Evolutionary conservation across 768 basidiomycete species (phyloP), one percentile per base, ranked within the genome.

Genomic region (Tricholomella constricta): DNA sequence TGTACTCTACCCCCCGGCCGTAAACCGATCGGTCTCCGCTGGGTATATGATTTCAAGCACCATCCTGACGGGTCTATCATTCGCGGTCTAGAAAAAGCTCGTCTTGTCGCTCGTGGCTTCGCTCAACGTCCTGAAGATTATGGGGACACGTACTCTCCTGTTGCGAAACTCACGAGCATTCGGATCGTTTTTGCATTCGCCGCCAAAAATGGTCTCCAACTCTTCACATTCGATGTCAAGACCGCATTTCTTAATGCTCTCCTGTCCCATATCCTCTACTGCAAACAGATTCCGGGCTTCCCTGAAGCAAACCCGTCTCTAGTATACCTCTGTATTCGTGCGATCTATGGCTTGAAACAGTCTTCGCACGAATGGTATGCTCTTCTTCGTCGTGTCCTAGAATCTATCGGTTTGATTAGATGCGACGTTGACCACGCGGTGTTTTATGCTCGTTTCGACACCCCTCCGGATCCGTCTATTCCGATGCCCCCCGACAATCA

Each of bases 1-100:
- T n/a, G n/a, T 54, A 27, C 35, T 1, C 54, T 68, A 1, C 73
- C 72, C 1, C n/a, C 36, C 19, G 69, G 60, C 19, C 53, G 59
- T 0, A 67, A 63, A 25, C 53, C 68, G 0, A 66, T 78, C 15
- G 65, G 64, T 0, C 55, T 62, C 12, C 51, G 52, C 7, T 76
- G 75, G 74, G 71, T 72, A 2, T 74, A 63, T 51, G 62, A 58
- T 2, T 56, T 67, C 45, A 82, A 82, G 61, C 57, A 54, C 25
- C 61, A 78, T 52, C 50, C 63, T 1, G 51, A 71, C 23, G 77
- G 75, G 4, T 54, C 57, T 0, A 67, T 77, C 19, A 54, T 57
- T 0, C 31, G 29, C 27, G 66, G 66, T 0, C 63, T 54, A 34
- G 61, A 62, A 31, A 72, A 67, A 52, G 69, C 66, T 6, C 57